Conservation (phyloP, 140 eudicot genomes). For the Stevia rebaudiana region DNA sequence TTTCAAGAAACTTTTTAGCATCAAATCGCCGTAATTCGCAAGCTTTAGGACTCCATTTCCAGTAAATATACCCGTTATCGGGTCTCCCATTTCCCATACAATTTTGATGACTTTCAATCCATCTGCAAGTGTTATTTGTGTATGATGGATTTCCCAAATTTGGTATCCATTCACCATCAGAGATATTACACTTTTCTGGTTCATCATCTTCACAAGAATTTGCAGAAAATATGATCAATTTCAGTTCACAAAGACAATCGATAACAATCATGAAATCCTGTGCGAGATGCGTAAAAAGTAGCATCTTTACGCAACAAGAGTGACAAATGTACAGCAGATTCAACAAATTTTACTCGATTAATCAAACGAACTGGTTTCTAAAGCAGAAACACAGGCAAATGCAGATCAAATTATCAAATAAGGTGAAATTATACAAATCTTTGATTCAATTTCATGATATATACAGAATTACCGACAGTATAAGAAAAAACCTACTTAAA, state of each 20-base stretch:
- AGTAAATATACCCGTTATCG: constrained; percentile 61
- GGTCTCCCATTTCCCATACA: constrained; percentile 93
- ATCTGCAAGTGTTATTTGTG: constrained; percentile 66
- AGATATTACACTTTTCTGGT: constrained; percentile 58
- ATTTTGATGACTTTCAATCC: constrained; percentile 73
- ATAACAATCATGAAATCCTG: constrained; percentile 5
- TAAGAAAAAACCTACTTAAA: background rate
- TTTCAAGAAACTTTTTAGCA: constrained; percentile 61
- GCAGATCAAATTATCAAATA: background rate
- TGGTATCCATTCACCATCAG: constrained; percentile 75
- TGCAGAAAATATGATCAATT: background rate
- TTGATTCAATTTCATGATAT: background rate
- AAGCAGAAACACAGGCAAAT: constrained; percentile 10
- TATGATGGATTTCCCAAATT: constrained; percentile 50
- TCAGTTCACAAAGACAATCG: background rate
- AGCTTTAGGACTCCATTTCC: constrained; percentile 87
- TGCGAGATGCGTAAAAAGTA: background rate
- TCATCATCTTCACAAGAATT: constrained; percentile 28
- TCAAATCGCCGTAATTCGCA: constrained; percentile 65
- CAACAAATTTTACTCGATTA: background rate
- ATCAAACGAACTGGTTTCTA: constrained; percentile 4
- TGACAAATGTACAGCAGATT: background rate
- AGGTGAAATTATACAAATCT: background rate
- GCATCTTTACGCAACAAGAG: background rate
- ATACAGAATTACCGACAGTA: background rate